These are phyloP conservation scores for Vicia sativa DNA, from an alignment of 306 rosid genomes.

Conservation along the genomic window DNA sequence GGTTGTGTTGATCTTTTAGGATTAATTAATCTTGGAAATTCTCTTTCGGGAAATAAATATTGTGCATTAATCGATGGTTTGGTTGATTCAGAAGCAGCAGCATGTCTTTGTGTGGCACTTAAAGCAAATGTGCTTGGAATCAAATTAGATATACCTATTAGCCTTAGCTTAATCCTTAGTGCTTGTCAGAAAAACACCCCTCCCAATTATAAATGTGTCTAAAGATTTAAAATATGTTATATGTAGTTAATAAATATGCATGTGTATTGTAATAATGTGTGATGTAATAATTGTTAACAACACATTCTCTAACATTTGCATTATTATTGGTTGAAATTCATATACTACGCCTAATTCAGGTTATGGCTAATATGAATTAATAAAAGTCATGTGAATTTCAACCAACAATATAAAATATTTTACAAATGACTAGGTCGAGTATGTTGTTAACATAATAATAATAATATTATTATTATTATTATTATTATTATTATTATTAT, in stretches of 20 bases:
- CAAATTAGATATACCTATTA: constrained; percentile 63
- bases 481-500: too few relatives aligned
- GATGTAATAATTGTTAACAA: too few relatives aligned
- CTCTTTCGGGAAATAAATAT: constrained; percentile 54
- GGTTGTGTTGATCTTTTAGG: constrained; percentile 66
- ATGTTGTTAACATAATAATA: too few relatives aligned
- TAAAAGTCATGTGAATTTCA: neutral
- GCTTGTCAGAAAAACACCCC: constrained; percentile 83
- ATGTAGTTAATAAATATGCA: neutral
- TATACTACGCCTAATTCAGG: neutral
- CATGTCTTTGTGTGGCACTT: constrained; percentile 80
- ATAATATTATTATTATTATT: too few relatives aligned
- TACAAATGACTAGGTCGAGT: neutral
- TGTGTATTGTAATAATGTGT: too few relatives aligned
- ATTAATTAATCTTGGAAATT: constrained; percentile 56
- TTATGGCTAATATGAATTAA: too few relatives aligned
- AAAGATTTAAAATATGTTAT: neutral
- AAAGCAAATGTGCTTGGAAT: constrained; percentile 78
- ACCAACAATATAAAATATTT: too few relatives aligned
- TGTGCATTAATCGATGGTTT: constrained; percentile 70
- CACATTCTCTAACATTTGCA: neutral
- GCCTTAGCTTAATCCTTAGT: constrained; percentile 63
- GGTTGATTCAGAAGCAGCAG: constrained; percentile 67
- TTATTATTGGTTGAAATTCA: neutral
- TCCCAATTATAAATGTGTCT: constrained; percentile 64